A percentile compares a stretch with the other conserved stretches of the same genome.
Evolutionary conservation across 2,329 filamentous ascomycete species (phyloP).

Genomic region (Sporothrix luriei): DNA sequence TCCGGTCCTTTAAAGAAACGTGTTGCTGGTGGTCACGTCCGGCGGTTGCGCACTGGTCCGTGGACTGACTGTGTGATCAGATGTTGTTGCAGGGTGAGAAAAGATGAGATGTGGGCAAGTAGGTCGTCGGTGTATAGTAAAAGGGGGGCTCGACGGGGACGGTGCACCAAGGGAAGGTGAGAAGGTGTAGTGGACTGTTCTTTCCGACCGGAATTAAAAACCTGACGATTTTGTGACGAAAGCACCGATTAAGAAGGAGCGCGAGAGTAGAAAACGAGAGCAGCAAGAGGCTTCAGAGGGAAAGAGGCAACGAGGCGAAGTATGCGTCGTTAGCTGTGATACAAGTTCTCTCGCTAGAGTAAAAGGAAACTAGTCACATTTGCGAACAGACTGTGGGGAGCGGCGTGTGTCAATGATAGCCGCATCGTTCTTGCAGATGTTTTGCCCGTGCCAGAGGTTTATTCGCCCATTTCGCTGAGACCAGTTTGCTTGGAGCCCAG

Average conservation of each 20-base stretch:
- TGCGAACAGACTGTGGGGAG: conserved; percentile 26
- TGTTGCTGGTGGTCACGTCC: no score
- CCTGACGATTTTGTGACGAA: background rate
- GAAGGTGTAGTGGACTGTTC: background rate
- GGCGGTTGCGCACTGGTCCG: no score
- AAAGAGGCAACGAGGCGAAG: background rate
- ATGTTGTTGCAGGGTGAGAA: background rate
- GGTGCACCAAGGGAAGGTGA: background rate
- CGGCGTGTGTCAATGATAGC: conserved; percentile 13
- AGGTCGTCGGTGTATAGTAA: background rate
- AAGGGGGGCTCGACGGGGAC: background rate
- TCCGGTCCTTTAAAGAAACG: background rate
- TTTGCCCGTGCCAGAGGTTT: background rate
- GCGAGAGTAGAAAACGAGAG: background rate
- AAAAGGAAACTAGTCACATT: conserved; percentile 6
- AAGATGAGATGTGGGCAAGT: background rate
- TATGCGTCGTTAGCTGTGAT: background rate
- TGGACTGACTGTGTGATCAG: background rate
- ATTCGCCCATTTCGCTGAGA: background rate
- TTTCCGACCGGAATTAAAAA: background rate
- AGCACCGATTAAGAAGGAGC: background rate
- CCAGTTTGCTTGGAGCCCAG: no score
- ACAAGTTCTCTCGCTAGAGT: background rate
- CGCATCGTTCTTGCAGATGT: background rate
- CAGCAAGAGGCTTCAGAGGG: background rate